Base-by-base conservation (phyloP, 2,329 filamentous ascomycete species). In the Coniochaeta pulveracea region DNA sequence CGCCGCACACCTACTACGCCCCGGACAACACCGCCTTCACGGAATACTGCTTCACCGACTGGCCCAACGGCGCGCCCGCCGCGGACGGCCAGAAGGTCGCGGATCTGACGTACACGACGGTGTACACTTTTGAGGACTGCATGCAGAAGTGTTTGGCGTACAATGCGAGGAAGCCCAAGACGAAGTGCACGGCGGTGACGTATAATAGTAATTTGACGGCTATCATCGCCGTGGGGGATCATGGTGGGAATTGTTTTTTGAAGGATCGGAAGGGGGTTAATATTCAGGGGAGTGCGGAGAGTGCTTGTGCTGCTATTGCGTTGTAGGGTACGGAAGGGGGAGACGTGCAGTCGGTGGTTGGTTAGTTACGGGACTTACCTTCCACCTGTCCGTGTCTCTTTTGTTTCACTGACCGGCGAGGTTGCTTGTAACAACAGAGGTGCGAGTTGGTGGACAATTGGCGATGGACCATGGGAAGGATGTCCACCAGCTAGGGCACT, bases 91-190 rank as follows among this genome's bases (percentile, higher is more conserved):
- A 35, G n/a, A 37, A 36, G 17, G 42, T 44, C 14, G 22, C 24
- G n/a, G 42, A 44, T 26, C 21, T 44, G 10, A 17, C 9, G 21
- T 12, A 19, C 10, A 35, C 25, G 19, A 40, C 28, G 7, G 28
- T 33, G 10, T 45, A 45, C 25, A 45, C 43, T 2, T 45, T 45
- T 26, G 43, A 45, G 29, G 37, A 21, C 11, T 45, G 41, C 32
- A 45, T 45, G 41, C 37, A 43, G 16, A 31, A 30, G 27, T 45
- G 43, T 26, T 17, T 38, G 15, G 23, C 34, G 5, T 40, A 37
- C 24, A 25, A 28, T 12, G 31, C 14, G 12, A 15, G 4, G 3
- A 16, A 19, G 7, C 16, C n/a, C 17, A 18, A n/a, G 16, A 22
- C 34, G 18, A 10, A 29, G 21, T 45, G 43, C 37, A 19, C 11